Base-by-base conservation (phyloP, 768 basidiomycete genomes). In the Lactarius evosmus region DNA sequence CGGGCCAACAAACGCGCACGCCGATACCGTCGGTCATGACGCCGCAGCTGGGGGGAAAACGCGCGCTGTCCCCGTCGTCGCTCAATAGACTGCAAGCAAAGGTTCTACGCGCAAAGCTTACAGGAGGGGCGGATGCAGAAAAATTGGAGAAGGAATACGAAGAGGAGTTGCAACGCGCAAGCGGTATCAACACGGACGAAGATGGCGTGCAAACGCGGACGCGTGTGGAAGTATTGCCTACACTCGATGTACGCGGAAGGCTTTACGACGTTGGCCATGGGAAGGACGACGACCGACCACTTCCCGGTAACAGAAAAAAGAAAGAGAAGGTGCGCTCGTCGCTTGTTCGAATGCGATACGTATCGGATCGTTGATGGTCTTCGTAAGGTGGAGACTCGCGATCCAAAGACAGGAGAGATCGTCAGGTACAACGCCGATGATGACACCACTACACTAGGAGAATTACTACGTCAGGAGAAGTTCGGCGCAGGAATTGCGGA, bases 21-120 rank as follows among this genome's bases (percentile, higher is more conserved):
- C 93, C 96, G 2, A 87, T 98, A 58, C 96, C 95, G 0, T 87
- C 88, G 2, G 95, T 95, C 7, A 87, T 98, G 82, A 90, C 93
- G 0, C 95, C 95, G 2, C 79, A 73, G 64, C 36, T 63, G 59
- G 71, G 25, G 36, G 58, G 72, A 72, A 65, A 77, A 72, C 80
- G 86, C 5, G 80, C 81, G 0, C 71, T 91, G 60, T 89, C 89
- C 0, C 86, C 88, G 2, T 88, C 88, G 1, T 91, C 89, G 17
- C 77, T 98, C 52, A 98, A 99, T 74, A 90, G 86, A 71, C 76
- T 99, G 1, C 96, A 99, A 74, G 96, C 96, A 4, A 88, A 88
- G 69, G 95, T 97, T 2, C 78, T 99, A 9, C 87, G 93, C 38
- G 95, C 97, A 4, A 95, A 90, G 73, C 80, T 99, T 34, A 89